Conservation (phyloP, 139 green algal species). For the Microglena sp. region DNA sequence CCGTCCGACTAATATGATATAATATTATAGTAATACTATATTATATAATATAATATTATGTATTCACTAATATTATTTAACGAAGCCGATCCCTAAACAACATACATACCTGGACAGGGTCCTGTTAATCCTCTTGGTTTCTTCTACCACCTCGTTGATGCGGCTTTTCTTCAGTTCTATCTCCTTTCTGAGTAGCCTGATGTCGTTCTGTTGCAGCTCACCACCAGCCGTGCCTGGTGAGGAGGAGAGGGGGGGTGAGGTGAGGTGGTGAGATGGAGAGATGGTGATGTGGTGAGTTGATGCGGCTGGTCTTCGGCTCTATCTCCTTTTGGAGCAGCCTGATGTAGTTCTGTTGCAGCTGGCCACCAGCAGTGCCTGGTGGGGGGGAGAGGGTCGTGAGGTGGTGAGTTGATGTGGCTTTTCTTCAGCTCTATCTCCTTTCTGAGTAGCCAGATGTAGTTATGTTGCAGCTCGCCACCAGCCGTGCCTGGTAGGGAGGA, state of each 20-base stretch:
- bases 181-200: constrained; percentile 53
- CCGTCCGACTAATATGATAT: too few species aligned
- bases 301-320: constrained; percentile 74
- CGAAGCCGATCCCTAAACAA: too few species aligned
- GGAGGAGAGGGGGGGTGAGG: too few species aligned
- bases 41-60: too few species aligned
- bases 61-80: too few species aligned
- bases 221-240: constrained; percentile 56
- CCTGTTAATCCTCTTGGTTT: constrained; percentile 24
- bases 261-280: too few species aligned
- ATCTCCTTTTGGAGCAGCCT: constrained; percentile 53
- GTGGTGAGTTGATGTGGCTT: constrained; percentile 71
- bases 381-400: constrained; percentile 18
- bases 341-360: constrained; percentile 74
- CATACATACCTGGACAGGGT: too few species aligned
- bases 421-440: constrained; percentile 72
- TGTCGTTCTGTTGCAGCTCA: constrained; percentile 71
- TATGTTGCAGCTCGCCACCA: constrained; percentile 67
- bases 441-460: constrained; percentile 59
- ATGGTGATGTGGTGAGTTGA: too few species aligned
- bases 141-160: constrained; percentile 66
- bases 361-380: constrained; percentile 57
- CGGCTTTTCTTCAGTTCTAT: constrained; percentile 72
- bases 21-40: too few species aligned
- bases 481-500: constrained; percentile 52